phyloP scores from a whole-genome alignment of 2,329 filamentous ascomycete species.

The Neoascochyta sp. region DNA sequence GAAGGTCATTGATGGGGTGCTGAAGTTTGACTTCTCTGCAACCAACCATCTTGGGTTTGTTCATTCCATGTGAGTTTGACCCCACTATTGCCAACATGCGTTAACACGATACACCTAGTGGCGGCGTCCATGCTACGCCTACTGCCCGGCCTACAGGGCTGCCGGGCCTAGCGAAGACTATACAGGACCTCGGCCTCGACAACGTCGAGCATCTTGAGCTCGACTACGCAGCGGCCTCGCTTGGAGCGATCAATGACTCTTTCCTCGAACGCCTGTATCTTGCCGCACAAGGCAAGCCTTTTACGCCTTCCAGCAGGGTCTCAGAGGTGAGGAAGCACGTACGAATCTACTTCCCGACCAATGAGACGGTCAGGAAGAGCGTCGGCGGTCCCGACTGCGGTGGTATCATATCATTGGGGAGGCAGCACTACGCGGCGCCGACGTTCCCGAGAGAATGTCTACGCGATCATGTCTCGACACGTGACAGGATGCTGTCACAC shows the following conservation, averaged over 20 bases:
- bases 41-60: slow-evolving; percentile 75
- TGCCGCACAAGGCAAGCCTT: slow-evolving; percentile 49
- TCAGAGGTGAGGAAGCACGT: slow-evolving; percentile 15
- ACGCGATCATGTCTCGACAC: slow-evolving; percentile 69
- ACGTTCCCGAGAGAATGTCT: slow-evolving; percentile 70
- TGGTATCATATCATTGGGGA: slow-evolving; percentile 78
- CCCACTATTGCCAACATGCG: no score
- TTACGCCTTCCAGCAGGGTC: slow-evolving; percentile 1
- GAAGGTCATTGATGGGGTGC: slow-evolving; percentile 63
- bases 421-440: slow-evolving; percentile 65
- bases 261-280: slow-evolving; percentile 61
- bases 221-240: slow-evolving; percentile 75
- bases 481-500: slow-evolving; percentile 76
- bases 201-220: slow-evolving; percentile 55
- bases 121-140: slow-evolving; percentile 31
- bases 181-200: slow-evolving; percentile 42
- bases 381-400: slow-evolving; percentile 59
- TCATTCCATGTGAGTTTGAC: slow-evolving; percentile 68
- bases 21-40: slow-evolving; percentile 75
- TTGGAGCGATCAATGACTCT: slow-evolving; percentile 69
- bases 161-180: slow-evolving; percentile 65
- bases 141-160: slow-evolving; percentile 60
- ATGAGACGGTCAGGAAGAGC: slow-evolving; percentile 53
- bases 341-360: slow-evolving; percentile 34
- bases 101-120: slow-evolving; percentile 18